phyloP scores from a whole-genome alignment of 306 rosid genomes.

The Cotoneaster glaucophyllus region DNA sequence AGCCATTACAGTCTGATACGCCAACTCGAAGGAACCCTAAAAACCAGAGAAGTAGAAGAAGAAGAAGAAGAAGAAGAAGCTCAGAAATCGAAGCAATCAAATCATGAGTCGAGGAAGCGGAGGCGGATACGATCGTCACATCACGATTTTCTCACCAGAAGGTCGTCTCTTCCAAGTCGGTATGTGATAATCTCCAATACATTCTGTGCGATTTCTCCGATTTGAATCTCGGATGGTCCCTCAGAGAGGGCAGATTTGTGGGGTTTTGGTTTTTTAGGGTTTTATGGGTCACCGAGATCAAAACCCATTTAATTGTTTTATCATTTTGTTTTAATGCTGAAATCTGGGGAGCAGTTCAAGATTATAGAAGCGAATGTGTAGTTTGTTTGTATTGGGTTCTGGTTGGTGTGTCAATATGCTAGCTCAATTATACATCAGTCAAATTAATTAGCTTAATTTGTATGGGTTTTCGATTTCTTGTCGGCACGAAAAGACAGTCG shows the following conservation, averaged over 20 bases:
- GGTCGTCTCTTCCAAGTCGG: constrained; percentile 91
- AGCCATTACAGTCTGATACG: not conserved
- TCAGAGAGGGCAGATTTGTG: not conserved
- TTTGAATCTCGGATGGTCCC: not conserved
- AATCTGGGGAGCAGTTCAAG: not conserved
- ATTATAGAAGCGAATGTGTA: not conserved
- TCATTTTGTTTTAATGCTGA: not conserved
- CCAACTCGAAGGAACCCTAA: not conserved
- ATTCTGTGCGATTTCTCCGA: not conserved
- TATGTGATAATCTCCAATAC: constrained; percentile 5
- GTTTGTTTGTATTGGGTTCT: not conserved
- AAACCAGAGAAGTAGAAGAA: constrained; percentile 2
- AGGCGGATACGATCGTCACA: constrained; percentile 97
- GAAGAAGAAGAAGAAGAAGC: constrained; percentile 10
- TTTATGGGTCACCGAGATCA: not conserved
- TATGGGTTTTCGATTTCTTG: not conserved
- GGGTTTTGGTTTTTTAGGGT: not conserved
- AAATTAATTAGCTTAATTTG: not conserved
- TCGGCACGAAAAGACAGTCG: not conserved
- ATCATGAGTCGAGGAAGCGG: constrained; percentile 79
- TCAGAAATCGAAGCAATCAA: not conserved
- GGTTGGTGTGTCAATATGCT: not conserved
- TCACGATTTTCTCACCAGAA: constrained; percentile 96
- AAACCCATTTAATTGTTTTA: not conserved
- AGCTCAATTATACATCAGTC: not conserved